Evolutionary conservation across 108 stramenopile species (phyloP).

Genomic region (Phaeodactylum tricornutum): DNA sequence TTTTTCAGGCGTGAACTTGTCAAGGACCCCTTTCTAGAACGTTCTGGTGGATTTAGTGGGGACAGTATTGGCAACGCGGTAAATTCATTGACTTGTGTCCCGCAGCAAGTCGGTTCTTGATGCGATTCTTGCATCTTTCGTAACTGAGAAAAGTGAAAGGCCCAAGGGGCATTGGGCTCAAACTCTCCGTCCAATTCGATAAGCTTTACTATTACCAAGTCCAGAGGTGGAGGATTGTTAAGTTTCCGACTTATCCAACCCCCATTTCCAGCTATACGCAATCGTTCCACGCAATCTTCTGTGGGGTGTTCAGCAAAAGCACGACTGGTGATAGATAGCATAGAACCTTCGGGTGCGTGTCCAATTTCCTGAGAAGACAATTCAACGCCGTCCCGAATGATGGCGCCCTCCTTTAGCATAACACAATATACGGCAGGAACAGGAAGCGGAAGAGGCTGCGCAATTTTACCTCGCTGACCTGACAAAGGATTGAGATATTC

Average conservation of each 20-base stretch:
- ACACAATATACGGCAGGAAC: conserved; percentile 55
- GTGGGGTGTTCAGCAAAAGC: conserved; percentile 68
- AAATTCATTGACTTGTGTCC: background rate
- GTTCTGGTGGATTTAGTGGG: background rate
- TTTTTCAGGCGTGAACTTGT: background rate
- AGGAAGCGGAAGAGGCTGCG: conserved; percentile 59
- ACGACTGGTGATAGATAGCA: conserved; percentile 51
- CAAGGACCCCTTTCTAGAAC: background rate
- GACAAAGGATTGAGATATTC: conserved; percentile 78
- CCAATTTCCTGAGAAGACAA: conserved; percentile 54
- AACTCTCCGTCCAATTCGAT: conserved; percentile 35
- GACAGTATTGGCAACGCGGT: background rate
- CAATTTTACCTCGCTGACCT: conserved; percentile 69
- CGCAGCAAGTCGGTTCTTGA: background rate
- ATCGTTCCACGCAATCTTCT: conserved; percentile 67
- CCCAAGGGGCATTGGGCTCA: conserved; percentile 46
- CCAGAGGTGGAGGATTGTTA: conserved; percentile 42
- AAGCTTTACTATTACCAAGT: conserved; percentile 44
- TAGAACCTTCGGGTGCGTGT: conserved; percentile 26
- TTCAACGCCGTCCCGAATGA: conserved; percentile 63
- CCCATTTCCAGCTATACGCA: conserved; percentile 63
- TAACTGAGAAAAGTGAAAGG: conserved; percentile 32
- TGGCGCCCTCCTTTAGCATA: conserved; percentile 35
- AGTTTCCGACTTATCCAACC: conserved; percentile 71
- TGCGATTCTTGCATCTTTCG: background rate